These are phyloP conservation scores for Hymenoscyphus fraxineus DNA, from an alignment of 2,329 filamentous ascomycete genomes.

Conservation along the genomic window DNA sequence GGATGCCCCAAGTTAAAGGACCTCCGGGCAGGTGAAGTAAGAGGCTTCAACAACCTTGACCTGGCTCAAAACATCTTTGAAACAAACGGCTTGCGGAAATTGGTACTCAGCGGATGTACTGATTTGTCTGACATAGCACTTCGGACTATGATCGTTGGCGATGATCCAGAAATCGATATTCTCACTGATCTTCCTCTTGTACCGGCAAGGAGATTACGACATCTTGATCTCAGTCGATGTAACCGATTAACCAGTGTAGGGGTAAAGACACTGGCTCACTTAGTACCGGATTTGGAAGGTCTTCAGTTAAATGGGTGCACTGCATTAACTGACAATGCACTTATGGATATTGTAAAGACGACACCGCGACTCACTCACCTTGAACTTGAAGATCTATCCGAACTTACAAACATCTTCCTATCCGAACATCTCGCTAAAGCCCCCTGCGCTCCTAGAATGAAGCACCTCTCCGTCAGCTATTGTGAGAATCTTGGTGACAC, in stretches of 20 bases:
- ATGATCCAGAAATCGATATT: slow-evolving; percentile 73
- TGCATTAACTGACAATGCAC: slow-evolving; percentile 67
- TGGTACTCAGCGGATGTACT: slow-evolving; percentile 75
- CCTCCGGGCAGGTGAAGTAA: slow-evolving; percentile 75
- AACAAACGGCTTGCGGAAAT: slow-evolving; percentile 76
- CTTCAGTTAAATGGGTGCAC: slow-evolving; percentile 77
- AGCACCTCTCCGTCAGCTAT: slow-evolving; percentile 84
- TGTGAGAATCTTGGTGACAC: slow-evolving; percentile 81
- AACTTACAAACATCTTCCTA: slow-evolving; percentile 71
- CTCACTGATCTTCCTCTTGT: slow-evolving; percentile 74
- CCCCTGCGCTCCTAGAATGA: slow-evolving; percentile 66
- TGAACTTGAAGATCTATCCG: slow-evolving; percentile 80
- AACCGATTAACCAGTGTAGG: slow-evolving; percentile 67
- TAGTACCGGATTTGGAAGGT: slow-evolving; percentile 76
- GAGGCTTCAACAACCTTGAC: slow-evolving; percentile 70
- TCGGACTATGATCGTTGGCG: slow-evolving; percentile 69
- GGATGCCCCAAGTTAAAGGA: slow-evolving; percentile 72
- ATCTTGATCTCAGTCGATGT: slow-evolving; percentile 83
- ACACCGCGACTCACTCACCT: slow-evolving; percentile 77
- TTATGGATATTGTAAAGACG: slow-evolving; percentile 70
- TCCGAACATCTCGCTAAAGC: slow-evolving; percentile 70
- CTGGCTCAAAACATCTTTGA: slow-evolving; percentile 73
- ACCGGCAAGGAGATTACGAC: slow-evolving; percentile 71
- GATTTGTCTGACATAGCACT: slow-evolving; percentile 75
- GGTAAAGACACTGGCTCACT: slow-evolving; percentile 66